Evolutionary conservation across 164 flowering plant species (phyloP).

Genomic region (Nelumbo lutea): DNA sequence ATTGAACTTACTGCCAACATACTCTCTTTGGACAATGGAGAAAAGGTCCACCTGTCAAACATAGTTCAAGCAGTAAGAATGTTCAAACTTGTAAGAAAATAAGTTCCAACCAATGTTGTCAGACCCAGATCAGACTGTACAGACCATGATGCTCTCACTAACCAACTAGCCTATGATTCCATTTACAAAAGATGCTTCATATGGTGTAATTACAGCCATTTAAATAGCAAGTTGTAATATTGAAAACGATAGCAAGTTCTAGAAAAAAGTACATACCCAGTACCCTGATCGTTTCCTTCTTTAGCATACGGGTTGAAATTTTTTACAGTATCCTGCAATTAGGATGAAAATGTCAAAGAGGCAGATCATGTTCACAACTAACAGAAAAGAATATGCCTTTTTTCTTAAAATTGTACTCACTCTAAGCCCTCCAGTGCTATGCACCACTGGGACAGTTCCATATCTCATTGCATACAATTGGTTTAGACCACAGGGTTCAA

Average conservation of each 20-base stretch:
- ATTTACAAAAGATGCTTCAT: no score
- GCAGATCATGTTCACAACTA: background rate
- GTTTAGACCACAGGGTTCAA: slow-evolving; percentile 96
- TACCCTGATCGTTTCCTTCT: slow-evolving; percentile 64
- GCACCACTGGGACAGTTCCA: slow-evolving; percentile 93
- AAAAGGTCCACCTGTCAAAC: slow-evolving; percentile 76
- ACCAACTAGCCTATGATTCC: no score
- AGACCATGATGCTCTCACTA: no score
- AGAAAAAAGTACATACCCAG: slow-evolving; percentile 55
- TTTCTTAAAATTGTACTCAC: slow-evolving; percentile 39
- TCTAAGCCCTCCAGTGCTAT: slow-evolving; percentile 89
- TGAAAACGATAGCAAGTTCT: background rate
- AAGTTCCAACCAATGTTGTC: background rate
- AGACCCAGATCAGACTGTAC: no score
- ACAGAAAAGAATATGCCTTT: background rate
- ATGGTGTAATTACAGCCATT: no score
- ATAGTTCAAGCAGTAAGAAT: background rate
- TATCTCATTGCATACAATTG: slow-evolving; percentile 98
- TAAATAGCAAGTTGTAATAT: no score
- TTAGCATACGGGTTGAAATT: slow-evolving; percentile 67
- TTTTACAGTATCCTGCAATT: slow-evolving; percentile 75
- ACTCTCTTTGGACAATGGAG: slow-evolving; percentile 68
- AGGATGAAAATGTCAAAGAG: background rate
- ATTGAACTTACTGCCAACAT: slow-evolving; percentile 64
- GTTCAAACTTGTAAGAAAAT: slow-evolving; percentile 4